Conservation (phyloP, 1,139 yeast species). For the Zygotorulaspora mrakii region DNA sequence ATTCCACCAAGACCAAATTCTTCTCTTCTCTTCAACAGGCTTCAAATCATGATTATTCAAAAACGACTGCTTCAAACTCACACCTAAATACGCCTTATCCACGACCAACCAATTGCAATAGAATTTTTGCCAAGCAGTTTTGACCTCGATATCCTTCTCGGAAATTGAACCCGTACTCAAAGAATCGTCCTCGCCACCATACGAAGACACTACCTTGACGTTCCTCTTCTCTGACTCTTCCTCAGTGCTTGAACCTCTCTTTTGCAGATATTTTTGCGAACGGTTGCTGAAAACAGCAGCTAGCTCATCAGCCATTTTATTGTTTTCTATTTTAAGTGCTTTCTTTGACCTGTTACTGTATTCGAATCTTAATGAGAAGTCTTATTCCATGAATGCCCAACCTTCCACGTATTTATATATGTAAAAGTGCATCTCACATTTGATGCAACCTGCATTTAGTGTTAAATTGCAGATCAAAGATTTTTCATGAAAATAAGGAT, state of each 20-base stretch:
- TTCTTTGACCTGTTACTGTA: slow-evolving; percentile 2
- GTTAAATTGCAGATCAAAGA: too few relatives aligned
- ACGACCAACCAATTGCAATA: slow-evolving; percentile 29
- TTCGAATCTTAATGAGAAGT: too few relatives aligned
- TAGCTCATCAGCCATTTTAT: slow-evolving; percentile 12
- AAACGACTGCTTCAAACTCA: slow-evolving; percentile 46
- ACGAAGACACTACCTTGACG: slow-evolving; percentile 6
- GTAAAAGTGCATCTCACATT: neutral
- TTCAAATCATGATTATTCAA: slow-evolving; percentile 68
- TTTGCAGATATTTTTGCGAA: slow-evolving; percentile 5
- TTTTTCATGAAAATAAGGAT: too few relatives aligned
- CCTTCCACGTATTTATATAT: neutral
- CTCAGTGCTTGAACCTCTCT: slow-evolving; percentile 5
- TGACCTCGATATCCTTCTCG: slow-evolving; percentile 15
- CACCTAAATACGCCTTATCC: slow-evolving; percentile 26
- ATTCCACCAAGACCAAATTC: slow-evolving; percentile 81
- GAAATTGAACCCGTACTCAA: slow-evolving; percentile 5
- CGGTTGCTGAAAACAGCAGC: slow-evolving; percentile 16
- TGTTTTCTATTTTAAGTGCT: too few relatives aligned
- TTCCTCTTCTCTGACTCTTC: slow-evolving; percentile 8
- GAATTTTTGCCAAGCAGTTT: slow-evolving; percentile 24
- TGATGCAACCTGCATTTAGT: neutral
- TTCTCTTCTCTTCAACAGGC: slow-evolving; percentile 60
- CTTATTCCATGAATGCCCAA: too few relatives aligned
- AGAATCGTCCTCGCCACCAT: slow-evolving; percentile 8